Conservation (phyloP, 179 eudicot genomes). For the Silene noctiflora region DNA sequence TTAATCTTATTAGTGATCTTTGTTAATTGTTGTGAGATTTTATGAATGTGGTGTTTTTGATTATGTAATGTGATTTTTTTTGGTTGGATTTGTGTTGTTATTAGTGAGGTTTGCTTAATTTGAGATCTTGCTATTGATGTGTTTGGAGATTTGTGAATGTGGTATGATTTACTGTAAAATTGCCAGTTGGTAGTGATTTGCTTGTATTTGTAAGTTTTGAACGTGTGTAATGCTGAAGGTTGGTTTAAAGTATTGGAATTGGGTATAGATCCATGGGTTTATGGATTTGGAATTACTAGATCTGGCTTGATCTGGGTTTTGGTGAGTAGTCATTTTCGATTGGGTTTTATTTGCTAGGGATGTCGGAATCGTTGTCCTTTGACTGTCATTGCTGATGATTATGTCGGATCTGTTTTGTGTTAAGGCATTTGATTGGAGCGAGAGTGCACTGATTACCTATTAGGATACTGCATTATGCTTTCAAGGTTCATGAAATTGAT, state of each 20-base stretch:
- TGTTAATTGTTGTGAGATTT: background rate
- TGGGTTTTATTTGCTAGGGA: background rate
- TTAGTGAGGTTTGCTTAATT: background rate
- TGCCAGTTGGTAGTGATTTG: background rate
- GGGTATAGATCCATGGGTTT: background rate
- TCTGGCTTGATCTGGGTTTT: conserved; percentile 22
- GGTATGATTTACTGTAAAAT: background rate
- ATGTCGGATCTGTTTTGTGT: background rate
- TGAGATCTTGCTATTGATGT: background rate
- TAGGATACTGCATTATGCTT: background rate
- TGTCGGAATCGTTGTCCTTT: background rate
- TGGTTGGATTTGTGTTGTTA: background rate
- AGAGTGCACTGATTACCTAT: background rate
- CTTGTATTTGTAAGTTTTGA: background rate
- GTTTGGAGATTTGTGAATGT: conserved; percentile 3
- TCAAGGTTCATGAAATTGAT: background rate
- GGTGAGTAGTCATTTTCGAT: background rate
- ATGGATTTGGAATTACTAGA: conserved; percentile 13
- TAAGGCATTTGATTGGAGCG: background rate
- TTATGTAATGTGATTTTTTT: no score
- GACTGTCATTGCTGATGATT: background rate
- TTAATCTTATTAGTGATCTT: background rate
- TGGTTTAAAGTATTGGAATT: background rate
- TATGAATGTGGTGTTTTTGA: background rate
- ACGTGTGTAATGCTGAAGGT: conserved; percentile 4